Conservation (phyloP, 495 filamentous ascomycete species). For the Hypomontagnella monticulosa region DNA sequence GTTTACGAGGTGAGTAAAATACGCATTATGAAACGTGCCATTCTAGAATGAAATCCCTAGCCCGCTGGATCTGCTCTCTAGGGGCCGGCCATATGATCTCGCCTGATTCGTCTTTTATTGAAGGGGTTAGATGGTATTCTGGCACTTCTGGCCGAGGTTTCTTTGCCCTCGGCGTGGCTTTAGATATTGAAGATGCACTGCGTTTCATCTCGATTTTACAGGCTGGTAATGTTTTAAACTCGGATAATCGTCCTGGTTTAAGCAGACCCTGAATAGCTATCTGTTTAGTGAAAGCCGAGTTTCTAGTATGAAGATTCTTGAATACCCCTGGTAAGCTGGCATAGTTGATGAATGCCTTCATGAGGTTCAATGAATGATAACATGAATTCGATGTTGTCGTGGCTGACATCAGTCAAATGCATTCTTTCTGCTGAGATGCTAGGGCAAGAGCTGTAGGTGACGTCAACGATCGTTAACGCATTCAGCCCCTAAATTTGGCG, state of each 20-base stretch:
- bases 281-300: slow-evolving; percentile 2
- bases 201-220: slow-evolving; percentile 39
- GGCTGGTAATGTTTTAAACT: not conserved
- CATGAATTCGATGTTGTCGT: not conserved
- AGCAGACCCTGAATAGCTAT: not conserved
- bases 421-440: not conserved
- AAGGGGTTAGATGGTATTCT: slow-evolving; percentile 52
- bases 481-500: not conserved
- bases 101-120: slow-evolving; percentile 52
- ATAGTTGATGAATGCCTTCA: slow-evolving; percentile 18
- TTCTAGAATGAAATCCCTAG: slow-evolving; percentile 57
- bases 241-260: not conserved
- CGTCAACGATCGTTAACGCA: slow-evolving; percentile 36
- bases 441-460: slow-evolving; percentile 5
- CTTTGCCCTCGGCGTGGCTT: slow-evolving; percentile 35
- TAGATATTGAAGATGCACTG: slow-evolving; percentile 34
- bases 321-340: slow-evolving; percentile 6
- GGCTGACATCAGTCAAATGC: not conserved
- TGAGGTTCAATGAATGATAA: slow-evolving; percentile 3
- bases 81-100: slow-evolving; percentile 65
- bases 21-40: slow-evolving; percentile 55
- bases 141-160: slow-evolving; percentile 37
- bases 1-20: not conserved
- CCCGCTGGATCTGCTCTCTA: slow-evolving; percentile 55
- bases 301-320: not conserved